Evolutionary conservation across 192 early-diverging fungal genomes (phyloP).

Genomic region (Radiomyces spectabilis): DNA sequence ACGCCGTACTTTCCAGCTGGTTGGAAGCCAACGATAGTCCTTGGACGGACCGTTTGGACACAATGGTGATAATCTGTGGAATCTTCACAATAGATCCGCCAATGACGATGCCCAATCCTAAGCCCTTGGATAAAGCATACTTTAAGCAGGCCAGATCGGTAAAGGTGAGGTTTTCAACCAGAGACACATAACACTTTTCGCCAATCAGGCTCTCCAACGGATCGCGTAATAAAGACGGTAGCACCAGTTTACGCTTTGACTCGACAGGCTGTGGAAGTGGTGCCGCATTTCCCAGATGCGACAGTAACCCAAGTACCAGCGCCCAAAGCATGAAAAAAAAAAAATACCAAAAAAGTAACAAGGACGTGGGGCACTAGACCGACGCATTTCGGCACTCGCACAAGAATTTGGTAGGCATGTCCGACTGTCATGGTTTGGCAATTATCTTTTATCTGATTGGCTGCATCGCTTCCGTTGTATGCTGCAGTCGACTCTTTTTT

Average conservation of each 20-base stretch:
- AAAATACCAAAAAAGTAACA: not conserved
- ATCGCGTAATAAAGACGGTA: slow-evolving; percentile 55
- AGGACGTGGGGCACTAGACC: not conserved
- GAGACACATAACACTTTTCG: slow-evolving; percentile 65
- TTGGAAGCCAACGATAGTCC: slow-evolving; percentile 80
- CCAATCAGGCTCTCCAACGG: slow-evolving; percentile 72
- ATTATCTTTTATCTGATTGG: too few relatives aligned
- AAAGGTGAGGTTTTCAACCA: slow-evolving; percentile 67
- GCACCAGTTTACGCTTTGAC: too few relatives aligned
- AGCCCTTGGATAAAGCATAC: slow-evolving; percentile 79
- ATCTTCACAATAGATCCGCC: slow-evolving; percentile 92
- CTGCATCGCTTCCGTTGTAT: too few relatives aligned
- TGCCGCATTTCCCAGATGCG: too few relatives aligned
- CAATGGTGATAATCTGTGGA: slow-evolving; percentile 93
- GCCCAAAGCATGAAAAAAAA: too few relatives aligned
- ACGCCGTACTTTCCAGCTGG: slow-evolving; percentile 77
- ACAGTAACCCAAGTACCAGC: too few relatives aligned
- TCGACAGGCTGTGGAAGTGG: too few relatives aligned
- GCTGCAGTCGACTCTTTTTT: too few relatives aligned
- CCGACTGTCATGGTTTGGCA: too few relatives aligned
- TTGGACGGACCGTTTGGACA: slow-evolving; percentile 55
- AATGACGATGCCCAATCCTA: slow-evolving; percentile 90
- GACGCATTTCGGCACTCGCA: too few relatives aligned
- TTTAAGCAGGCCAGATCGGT: slow-evolving; percentile 67
- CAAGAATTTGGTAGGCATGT: too few relatives aligned